Evolutionary conservation across 2,329 filamentous ascomycete genomes (phyloP), one percentile per base, ranked within the genome.

Genomic region (Hypoxylon sp.): DNA sequence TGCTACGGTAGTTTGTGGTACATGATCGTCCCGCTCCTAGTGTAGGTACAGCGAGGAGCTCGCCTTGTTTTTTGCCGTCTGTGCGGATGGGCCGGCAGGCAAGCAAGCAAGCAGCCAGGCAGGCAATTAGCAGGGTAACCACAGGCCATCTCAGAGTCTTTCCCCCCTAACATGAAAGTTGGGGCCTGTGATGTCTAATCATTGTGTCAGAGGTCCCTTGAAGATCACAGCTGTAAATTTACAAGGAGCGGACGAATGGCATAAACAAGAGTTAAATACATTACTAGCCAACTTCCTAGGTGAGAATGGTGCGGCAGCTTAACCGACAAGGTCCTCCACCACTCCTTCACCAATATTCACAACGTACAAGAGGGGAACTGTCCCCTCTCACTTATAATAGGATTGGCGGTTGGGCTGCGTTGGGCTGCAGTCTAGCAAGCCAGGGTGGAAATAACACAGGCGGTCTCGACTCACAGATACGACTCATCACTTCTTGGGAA

Each of bases 1-100:
- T 47, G 26, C 24, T 52, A n/a, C n/a, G n/a, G n/a, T n/a, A 46
- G 24, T 44, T 26, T 39, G 48, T 67, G 60, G 50, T 35, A 63
- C 46, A 47, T 50, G 52, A 60, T 50, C 44, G 51, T 50, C 58
- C 67, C 67, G 67, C 57, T 50, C 8, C 8, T 29, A 44, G 31
- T 5, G 42, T n/a, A 29, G 47, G 24, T 10, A 44, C 35, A 37
- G 51, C 39, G n/a, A 58, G 39, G 39, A 11, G 39, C 46, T 48
- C 26, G 55, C 62, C 55, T 61, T 67, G 55, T 61, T 67, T 66
- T 66, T 63, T 57, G 5, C 33, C 14, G 66, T 69, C 66, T 44
- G 66, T 69, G 66, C 66, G 66, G 63, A 62, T 59, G 29, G 42
- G n/a, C 48, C 58, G 59, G 53, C 58, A 51, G 62, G 52, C 37